Base-by-base conservation (phyloP, 495 filamentous ascomycete species). In the Aspergillus taichungensis region DNA sequence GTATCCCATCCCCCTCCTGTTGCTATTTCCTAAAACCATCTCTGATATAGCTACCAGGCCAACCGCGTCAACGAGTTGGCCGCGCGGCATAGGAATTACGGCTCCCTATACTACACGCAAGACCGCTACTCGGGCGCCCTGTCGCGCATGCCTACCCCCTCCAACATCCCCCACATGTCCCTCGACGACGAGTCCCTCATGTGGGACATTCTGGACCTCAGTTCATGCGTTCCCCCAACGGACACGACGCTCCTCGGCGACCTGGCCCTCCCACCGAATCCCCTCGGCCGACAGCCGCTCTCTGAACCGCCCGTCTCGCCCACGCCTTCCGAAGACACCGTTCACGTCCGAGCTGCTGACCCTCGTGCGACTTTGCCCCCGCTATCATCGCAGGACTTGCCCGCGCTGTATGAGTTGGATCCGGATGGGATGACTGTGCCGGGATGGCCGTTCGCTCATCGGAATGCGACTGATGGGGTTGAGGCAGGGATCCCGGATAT, bases 191-290 rank as follows among this genome's bases (percentile, higher is more conserved):
- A 62, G 34, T 37, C 42, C 27, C 39, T 62, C 5, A 57, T 60
- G 59, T 62, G 59, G 59, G 51, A 57, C 31, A 62, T 62, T 12
- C 52, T 62, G 1, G 59, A 62, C 40, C 36, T 62, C 13, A 49
- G 54, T 27, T 50, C 51, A 6, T 59, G 49, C 2, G 50, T 43
- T 10, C 36, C 30, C 3, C 37, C 42, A 0, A 11, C n/a, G 1
- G 30, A 33, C 10, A 18, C 37, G 7, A 32, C 31, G 1, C 41
- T 43, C 32, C 36, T 40, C 11, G 30, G 35, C 13, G 34, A 43
- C 30, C 24, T 50, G 8, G 31, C 29, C 12, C 47, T 42, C 11
- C 24, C 38, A 7, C 13, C 10, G 4, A 11, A 40, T 11, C 47
- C 29, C 6, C 34, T 13, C 5, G 34, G 35, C 11, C 11, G n/a